A percentile compares a stretch with the other conserved stretches of the same genome.
Conservation (phyloP, 2,329 filamentous ascomycete species). For the Bipolaris oryzae region DNA sequence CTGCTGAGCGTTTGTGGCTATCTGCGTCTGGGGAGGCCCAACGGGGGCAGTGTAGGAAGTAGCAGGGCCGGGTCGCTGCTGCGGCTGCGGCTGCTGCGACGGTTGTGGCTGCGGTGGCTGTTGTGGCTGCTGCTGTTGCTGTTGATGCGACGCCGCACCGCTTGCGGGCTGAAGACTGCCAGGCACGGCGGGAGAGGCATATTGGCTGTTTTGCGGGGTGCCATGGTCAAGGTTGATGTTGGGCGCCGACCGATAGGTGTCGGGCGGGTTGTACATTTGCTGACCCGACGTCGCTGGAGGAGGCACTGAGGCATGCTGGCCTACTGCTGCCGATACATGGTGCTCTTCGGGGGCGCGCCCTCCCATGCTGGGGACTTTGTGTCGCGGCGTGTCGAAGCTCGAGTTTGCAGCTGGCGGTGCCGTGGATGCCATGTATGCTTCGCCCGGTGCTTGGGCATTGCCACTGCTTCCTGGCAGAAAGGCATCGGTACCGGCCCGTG, state of each 20-base stretch:
- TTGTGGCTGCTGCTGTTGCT: slow-evolving; percentile 51
- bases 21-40: slow-evolving; percentile 61
- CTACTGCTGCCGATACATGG: slow-evolving; percentile 55
- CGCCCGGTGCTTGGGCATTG: slow-evolving; percentile 24
- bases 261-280: slow-evolving; percentile 56
- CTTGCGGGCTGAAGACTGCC: slow-evolving; percentile 64
- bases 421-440: slow-evolving; percentile 31
- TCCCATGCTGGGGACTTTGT: slow-evolving; percentile 53
- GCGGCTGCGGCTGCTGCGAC: slow-evolving; percentile 25
- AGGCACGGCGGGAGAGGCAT: slow-evolving; percentile 57
- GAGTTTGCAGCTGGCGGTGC: slow-evolving; percentile 48
- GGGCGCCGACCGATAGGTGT: slow-evolving; percentile 58
- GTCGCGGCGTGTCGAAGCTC: slow-evolving; percentile 58
- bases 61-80: slow-evolving; percentile 59
- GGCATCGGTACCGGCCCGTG: slow-evolving; percentile 53
- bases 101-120: slow-evolving; percentile 31
- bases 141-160: slow-evolving; percentile 39
- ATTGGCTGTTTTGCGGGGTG: slow-evolving; percentile 55
- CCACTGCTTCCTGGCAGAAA: slow-evolving; percentile 49
- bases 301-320: slow-evolving; percentile 42
- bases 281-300: slow-evolving; percentile 42
- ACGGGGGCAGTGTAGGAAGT: slow-evolving; percentile 63
- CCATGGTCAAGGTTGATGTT: slow-evolving; percentile 66
- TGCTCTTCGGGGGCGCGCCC: slow-evolving; percentile 61
- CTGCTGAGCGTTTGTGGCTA: slow-evolving; percentile 61